Percentiles rank a stretch among this genome's conserved stretches.
Evolutionary conservation across 345 rosid genomes (phyloP).

Genomic region (Firmiana major): DNA sequence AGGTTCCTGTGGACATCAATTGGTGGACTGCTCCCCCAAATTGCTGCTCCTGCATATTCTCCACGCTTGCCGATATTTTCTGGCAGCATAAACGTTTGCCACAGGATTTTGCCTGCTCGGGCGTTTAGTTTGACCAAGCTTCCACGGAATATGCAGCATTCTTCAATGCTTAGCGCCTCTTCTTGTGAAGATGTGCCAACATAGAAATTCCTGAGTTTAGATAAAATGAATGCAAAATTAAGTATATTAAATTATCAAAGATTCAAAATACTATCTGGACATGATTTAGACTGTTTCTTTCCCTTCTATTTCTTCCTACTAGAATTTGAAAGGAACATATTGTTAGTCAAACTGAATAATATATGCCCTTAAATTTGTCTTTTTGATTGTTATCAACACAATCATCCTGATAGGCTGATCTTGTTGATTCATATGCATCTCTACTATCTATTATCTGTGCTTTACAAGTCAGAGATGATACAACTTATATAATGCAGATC

Average conservation of each 20-base stretch:
- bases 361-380: neutral
- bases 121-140: slow-evolving; percentile 25
- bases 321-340: neutral
- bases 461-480: neutral
- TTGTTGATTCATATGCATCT: neutral
- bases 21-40: slow-evolving; percentile 39
- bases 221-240: neutral
- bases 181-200: slow-evolving; percentile 23
- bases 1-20: slow-evolving; percentile 25
- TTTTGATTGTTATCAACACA: neutral
- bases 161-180: neutral
- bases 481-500: neutral
- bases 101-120: slow-evolving; percentile 18
- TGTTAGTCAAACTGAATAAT: no score
- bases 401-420: neutral
- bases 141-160: slow-evolving; percentile 25
- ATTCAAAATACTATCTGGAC: no score
- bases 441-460: neutral
- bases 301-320: neutral
- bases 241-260: neutral
- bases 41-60: slow-evolving; percentile 28
- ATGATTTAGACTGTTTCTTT: neutral
- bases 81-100: slow-evolving; percentile 29
- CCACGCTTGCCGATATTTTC: slow-evolving; percentile 12
- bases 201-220: slow-evolving; percentile 11